phyloP scores from a whole-genome alignment of 75 land plant species.

The Pinus albicaulis region DNA sequence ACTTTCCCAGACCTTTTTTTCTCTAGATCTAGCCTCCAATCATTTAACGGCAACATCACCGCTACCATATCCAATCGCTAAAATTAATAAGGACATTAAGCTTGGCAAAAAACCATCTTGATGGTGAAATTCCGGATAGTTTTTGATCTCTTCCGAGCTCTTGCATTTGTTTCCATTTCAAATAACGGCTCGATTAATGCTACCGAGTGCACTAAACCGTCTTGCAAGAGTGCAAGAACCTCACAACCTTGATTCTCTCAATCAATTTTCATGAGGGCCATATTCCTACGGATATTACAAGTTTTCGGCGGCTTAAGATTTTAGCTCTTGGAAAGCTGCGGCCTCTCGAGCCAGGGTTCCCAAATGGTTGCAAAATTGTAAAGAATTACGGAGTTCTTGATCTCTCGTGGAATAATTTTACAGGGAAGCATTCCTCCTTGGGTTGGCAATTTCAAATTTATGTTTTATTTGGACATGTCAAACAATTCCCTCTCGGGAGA shows the following conservation, averaged over 20 bases:
- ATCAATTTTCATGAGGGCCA: conserved; percentile 56
- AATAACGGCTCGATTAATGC: conserved; percentile 24
- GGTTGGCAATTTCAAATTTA: conserved; percentile 21
- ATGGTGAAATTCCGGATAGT: conserved; percentile 35
- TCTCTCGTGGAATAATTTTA: conserved; percentile 44
- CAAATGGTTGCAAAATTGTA: conserved; percentile 26
- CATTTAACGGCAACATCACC: conserved; percentile 32
- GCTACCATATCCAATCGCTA: conserved; percentile 21
- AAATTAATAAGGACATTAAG: conserved; percentile 10
- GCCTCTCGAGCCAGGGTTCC: conserved; percentile 39
- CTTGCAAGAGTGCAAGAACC: conserved; percentile 29
- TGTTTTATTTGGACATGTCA: conserved; percentile 50
- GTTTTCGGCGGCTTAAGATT: conserved; percentile 28
- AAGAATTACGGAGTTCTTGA: conserved; percentile 38
- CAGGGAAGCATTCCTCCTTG: conserved; percentile 50
- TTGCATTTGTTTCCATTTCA: conserved; percentile 35
- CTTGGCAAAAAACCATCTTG: conserved; percentile 27
- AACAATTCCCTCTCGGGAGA: conserved; percentile 46
- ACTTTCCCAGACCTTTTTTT: conserved; percentile 19
- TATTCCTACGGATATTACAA: neutral
- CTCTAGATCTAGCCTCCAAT: conserved; percentile 41
- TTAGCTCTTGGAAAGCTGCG: conserved; percentile 31
- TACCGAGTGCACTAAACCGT: conserved; percentile 22
- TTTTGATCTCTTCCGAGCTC: conserved; percentile 21
- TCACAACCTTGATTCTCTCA: conserved; percentile 32